These are phyloP conservation scores for Penicillium diatomitis DNA, from an alignment of 495 filamentous ascomycete genomes.

Conservation along the genomic window DNA sequence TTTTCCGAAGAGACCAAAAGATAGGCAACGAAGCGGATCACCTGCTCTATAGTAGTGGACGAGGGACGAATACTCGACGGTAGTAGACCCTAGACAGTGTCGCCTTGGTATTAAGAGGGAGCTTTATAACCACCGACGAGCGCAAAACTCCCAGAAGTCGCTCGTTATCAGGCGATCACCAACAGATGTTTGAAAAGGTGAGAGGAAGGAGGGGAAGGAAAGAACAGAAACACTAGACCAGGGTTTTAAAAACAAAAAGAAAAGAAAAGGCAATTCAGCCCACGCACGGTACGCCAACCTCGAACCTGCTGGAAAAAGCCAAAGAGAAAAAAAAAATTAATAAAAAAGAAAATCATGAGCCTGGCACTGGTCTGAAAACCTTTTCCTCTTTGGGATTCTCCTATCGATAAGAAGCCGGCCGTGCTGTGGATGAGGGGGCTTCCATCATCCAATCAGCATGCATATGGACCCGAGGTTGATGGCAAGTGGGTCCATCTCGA, in stretches of 20 bases:
- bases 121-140: constrained; percentile 40
- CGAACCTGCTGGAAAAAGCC: constrained; percentile 8
- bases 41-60: no score
- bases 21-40: constrained; percentile 5
- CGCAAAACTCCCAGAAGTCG: constrained; percentile 54
- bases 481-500: no score
- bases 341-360: no score
- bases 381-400: no score
- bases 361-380: no score
- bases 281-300: constrained; percentile 4
- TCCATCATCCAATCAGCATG: no score
- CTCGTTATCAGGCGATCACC: constrained; percentile 25
- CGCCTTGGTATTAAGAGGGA: constrained; percentile 14
- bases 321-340: no score
- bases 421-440: no score
- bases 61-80: no score
- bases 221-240: not conserved
- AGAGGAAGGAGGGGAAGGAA: not conserved
- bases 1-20: not conserved
- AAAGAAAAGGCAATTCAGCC: not conserved
- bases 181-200: not conserved
- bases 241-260: constrained; percentile 2
- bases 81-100: no score
- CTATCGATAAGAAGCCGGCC: no score
- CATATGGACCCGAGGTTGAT: no score